A percentile compares a stretch with the other conserved stretches of the same genome.
phyloP scores from a whole-genome alignment of 2,329 filamentous ascomycete species.

The Falciphora oryzae region DNA sequence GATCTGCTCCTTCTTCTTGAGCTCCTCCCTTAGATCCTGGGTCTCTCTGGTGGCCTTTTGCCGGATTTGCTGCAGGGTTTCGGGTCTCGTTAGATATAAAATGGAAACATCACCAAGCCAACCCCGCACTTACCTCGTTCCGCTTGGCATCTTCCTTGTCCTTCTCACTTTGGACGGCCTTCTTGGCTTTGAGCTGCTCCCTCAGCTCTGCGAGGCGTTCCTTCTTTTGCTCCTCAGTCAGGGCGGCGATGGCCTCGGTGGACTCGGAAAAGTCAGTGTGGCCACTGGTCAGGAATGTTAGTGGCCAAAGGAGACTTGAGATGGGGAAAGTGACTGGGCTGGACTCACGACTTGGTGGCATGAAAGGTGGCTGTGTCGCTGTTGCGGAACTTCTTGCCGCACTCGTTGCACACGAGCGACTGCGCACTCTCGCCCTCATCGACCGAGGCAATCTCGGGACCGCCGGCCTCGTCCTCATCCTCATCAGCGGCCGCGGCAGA shows the following conservation, averaged over 20 bases:
- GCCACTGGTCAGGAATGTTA: conserved; percentile 42
- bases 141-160: conserved; percentile 79
- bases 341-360: conserved; percentile 69
- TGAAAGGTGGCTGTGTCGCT: conserved; percentile 82
- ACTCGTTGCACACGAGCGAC: conserved; percentile 91
- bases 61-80: conserved; percentile 52
- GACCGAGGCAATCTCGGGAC: conserved; percentile 49
- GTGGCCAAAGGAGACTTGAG: background rate
- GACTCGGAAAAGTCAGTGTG: conserved; percentile 92
- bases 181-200: conserved; percentile 66
- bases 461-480: conserved; percentile 41
- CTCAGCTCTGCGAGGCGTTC: conserved; percentile 70
- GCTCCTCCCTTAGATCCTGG: conserved; percentile 84
- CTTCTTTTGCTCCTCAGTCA: conserved; percentile 89
- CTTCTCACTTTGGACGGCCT: conserved; percentile 57
- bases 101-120: too few species aligned
- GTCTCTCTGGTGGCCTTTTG: conserved; percentile 84
- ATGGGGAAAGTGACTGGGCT: background rate
- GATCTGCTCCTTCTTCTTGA: conserved; percentile 81
- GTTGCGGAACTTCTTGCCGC: conserved; percentile 82
- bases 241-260: conserved; percentile 80
- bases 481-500: conserved; percentile 24
- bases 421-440: conserved; percentile 65
- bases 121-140: conserved; percentile 65
- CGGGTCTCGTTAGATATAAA: conserved; percentile 12